Base-by-base conservation (phyloP, 208 protist genomes). In the Acanthamoeba royreba region DNA sequence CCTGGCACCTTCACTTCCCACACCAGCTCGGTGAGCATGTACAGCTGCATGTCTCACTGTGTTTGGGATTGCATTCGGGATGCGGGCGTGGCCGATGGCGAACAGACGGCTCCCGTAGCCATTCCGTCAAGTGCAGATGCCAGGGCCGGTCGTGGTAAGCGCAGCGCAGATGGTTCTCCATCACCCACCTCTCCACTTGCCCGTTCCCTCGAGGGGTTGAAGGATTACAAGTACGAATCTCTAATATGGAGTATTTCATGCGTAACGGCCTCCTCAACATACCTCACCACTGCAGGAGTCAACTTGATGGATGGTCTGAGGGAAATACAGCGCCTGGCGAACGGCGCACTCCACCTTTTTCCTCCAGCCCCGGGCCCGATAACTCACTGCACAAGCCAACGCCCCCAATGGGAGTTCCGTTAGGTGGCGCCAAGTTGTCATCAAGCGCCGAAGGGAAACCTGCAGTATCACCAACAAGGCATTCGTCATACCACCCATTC, bases 211-310 rank as follows among this genome's bases (percentile, higher is more conserved):
- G 79, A 88, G 19, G 79, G 49, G 11, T 33, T 88, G 5, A 88
- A 88, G 49, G 47, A 88, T 15, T 88, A 88, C 79, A 88, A 88
- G 79, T 88, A 19, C 28, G n/a, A n/a, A n/a, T n/a, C n/a, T n/a
- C n/a, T n/a, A n/a, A n/a, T n/a, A n/a, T n/a, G n/a, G n/a, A n/a
- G n/a, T n/a, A n/a, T n/a, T n/a, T n/a, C n/a, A n/a, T n/a, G n/a
- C n/a, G 47, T 88, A 17, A 15, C 77, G 17, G 25, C 25, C 77
- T 7, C 77, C 77, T 4, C 63, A 42, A 31, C 35, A n/a, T 9
- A 17, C 25, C 69, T 28, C 5, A 0, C 69, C 9, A 31, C 25
- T 17, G 11, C 46, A 88, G 69, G 38, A 81, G 69, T 42, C 69
- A 81, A n/a, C 69, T 81, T 13, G 69, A 81, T 46, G 69, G 69